Evolutionary conservation across 1,139 yeast genomes (phyloP).

Genomic region (Hyphopichia khmerensis): DNA sequence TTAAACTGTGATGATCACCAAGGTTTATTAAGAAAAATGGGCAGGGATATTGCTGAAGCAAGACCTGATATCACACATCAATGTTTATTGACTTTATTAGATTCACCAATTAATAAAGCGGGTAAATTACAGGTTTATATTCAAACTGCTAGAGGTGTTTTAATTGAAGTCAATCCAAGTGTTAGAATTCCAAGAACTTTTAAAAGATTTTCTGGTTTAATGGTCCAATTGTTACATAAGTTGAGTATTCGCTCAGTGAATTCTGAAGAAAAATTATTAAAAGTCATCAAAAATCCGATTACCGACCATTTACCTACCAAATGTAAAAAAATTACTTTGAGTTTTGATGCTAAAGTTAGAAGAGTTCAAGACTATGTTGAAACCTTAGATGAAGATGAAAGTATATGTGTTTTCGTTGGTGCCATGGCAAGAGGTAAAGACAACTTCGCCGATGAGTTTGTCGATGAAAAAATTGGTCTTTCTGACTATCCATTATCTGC

Average conservation of each 20-base stretch:
- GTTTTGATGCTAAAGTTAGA: conserved; percentile 89
- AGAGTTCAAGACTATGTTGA: conserved; percentile 86
- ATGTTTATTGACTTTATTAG: conserved; percentile 87
- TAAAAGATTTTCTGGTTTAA: conserved; percentile 93
- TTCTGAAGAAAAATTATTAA: conserved; percentile 88
- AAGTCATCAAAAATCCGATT: conserved; percentile 94
- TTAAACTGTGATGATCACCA: conserved; percentile 98
- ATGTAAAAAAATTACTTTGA: conserved; percentile 88
- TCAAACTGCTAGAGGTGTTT: conserved; percentile 91
- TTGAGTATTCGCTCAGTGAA: conserved; percentile 91
- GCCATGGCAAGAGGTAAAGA: conserved; percentile 99
- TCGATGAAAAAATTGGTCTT: conserved; percentile 94
- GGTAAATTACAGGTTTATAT: conserved; percentile 95
- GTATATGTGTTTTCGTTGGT: conserved; percentile 96
- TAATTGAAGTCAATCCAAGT: conserved; percentile 92
- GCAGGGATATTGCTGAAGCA: conserved; percentile 95
- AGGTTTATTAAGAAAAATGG: conserved; percentile 91
- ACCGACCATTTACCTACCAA: conserved; percentile 96
- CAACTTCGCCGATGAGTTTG: conserved; percentile 93
- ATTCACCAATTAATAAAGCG: conserved; percentile 95
- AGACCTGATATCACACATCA: conserved; percentile 98
- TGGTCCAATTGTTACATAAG: conserved; percentile 94
- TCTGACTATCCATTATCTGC: conserved; percentile 96
- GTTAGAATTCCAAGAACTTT: conserved; percentile 98
- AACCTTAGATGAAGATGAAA: conserved; percentile 81